Base-by-base conservation (phyloP, 1,284 basidiomycete species). In the Rhizoctonia solani region DNA sequence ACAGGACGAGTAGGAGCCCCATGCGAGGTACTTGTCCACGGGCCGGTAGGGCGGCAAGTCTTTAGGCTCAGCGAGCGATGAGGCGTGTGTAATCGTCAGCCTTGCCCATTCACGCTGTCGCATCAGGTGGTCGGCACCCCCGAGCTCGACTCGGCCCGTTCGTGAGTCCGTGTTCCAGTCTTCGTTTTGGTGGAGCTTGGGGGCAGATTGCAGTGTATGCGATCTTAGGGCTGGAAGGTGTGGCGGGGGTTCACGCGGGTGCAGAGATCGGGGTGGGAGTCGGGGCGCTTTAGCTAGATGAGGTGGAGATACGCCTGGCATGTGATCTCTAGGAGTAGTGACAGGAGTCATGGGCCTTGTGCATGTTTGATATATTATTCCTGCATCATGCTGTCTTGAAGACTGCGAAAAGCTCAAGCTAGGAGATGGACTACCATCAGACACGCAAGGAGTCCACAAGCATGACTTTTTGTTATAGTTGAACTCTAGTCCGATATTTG, bases 21-120 rank as follows among this genome's bases (percentile, higher is more conserved):
- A 9, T 27, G 9, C 29, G 4, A 11, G n/a, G 27, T 50, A 25
- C 8, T 52, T 9, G 14, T 13, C 1, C 16, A 3, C 14, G 5
- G 59, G 59, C 16, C 46, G 30, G 32, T 39, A 52, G 8, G 23
- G 29, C 4, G 59, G 47, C 8, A 52, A 25, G 37, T 9, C 21
- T 25, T 25, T 39, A 30, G 59, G 59, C 25, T 63, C 59, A 14
- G 59, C n/a, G 14, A 63, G 59, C 16, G 21, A 32, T 5, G 56
- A 27, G 39, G 44, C 46, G 27, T 34, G 34, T 8, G 34, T n/a
- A 25, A 63, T 52, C 8, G 46, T 49, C 32, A 52, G n/a, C 8
- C 59, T 39, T 16, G 34, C 59, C 30, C 32, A 47, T 42, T 63
- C 32, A 6, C 47, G 46, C 27, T 63, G 59, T 37, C 25, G 27